These are phyloP conservation scores for Thinopyrum elongatum DNA, from an alignment of 176 grass and related monocot genomes.

Conservation along the genomic window DNA sequence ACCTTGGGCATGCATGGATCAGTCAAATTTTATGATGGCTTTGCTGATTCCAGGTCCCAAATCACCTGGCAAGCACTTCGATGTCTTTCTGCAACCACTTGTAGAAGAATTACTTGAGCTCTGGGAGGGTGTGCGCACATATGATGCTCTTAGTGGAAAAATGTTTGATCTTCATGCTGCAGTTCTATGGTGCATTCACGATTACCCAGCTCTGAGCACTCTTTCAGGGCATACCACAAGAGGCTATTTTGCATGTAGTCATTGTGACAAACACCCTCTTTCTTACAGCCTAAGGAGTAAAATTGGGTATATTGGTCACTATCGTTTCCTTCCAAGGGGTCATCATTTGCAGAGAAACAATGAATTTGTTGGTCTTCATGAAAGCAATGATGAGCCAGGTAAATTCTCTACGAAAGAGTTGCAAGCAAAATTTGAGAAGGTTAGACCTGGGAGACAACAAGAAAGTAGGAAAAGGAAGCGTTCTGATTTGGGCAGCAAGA, in stretches of 20 bases:
- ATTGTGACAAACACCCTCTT: conserved; percentile 11
- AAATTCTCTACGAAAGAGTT: not conserved
- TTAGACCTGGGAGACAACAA: not conserved
- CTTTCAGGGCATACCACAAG: conserved; percentile 17
- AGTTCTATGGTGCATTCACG: conserved; percentile 3
- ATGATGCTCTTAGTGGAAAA: not conserved
- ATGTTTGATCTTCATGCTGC: not conserved
- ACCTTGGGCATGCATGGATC: not conserved
- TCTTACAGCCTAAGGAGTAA: conserved; percentile 3
- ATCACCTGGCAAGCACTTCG: not conserved
- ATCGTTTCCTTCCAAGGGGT: not conserved
- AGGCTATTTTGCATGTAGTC: conserved; percentile 6
- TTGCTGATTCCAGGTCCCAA: not conserved
- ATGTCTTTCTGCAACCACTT: not conserved
- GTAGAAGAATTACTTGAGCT: not conserved
- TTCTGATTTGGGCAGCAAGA: not conserved
- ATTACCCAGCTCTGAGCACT: not conserved
- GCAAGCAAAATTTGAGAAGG: not conserved
- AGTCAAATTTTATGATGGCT: not conserved
- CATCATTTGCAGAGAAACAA: not conserved
- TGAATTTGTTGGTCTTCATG: not conserved
- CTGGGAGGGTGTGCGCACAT: not conserved
- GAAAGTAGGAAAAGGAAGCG: not conserved
- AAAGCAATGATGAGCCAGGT: not conserved
- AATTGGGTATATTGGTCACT: conserved; percentile 27